Base-by-base conservation (phyloP, 306 rosid species). In the Abrus pulchellus region DNA sequence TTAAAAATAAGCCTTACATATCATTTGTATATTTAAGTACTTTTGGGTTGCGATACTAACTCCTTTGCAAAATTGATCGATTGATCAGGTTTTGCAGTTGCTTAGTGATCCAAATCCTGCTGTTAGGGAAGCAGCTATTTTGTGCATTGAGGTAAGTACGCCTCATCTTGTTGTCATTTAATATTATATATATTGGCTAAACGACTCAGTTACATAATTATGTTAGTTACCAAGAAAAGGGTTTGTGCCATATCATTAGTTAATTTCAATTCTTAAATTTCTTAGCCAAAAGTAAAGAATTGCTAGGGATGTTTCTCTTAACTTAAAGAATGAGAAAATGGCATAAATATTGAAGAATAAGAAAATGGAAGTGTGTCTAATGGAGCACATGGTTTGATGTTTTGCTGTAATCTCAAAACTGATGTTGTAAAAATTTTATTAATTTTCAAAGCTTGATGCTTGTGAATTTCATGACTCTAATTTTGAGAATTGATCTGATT, bases 71-170 rank as follows among this genome's bases (percentile, higher is more conserved):
- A 59, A 77, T 40, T 43, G 57, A 68, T 74, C 53, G 75, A 13
- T 71, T 71, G 44, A 20, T 78, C 88, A 96, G 99, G 92, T 90
- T 86, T 89, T 96, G 89, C 97, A 93, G 80, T 89, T 96, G 97
- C 88, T 96, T 72, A 90, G 59, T 88, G 99, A 96, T 85, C 90
- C 98, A 14, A 96, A 96, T 80, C 93, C 91, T 14, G 97, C 93
- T 79, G 99, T 96, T 63, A 85, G 99, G 83, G 99, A 96, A 57
- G 93, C 98, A 20, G 95, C 99, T 87, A 93, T 96, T 82, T 81
- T 87, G 78, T 96, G 99, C 80, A 93, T 96, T 83, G 99, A 96
- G 94, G 99, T 93, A 66, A 65, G 88, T 73, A 36, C 52, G 45
- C 36, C 45, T 74, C 60, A 57, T 67, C 62, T 76, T 75, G 29